Evolutionary conservation across 495 filamentous ascomycete genomes (phyloP).

Genomic region (Trichoderma parareesei): DNA sequence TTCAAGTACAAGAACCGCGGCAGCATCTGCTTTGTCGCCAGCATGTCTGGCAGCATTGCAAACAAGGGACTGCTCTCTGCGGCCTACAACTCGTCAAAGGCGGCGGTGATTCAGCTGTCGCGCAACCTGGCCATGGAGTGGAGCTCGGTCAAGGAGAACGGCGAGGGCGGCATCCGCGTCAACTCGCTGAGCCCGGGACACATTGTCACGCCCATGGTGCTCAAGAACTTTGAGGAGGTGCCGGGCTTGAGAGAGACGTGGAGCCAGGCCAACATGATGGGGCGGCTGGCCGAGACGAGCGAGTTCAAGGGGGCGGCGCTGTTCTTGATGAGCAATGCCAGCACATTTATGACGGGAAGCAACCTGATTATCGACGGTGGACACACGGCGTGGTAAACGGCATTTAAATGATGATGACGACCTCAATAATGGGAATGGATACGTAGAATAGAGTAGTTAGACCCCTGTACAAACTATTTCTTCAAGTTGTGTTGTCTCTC

Average conservation of each 20-base stretch:
- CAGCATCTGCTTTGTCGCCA: slow-evolving; percentile 66
- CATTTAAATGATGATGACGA: background rate
- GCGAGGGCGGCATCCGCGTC: slow-evolving; percentile 52
- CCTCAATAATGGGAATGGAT: too few species aligned
- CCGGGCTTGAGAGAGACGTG: slow-evolving; percentile 51
- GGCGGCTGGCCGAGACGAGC: slow-evolving; percentile 50
- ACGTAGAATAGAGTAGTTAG: too few species aligned
- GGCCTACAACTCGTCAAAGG: slow-evolving; percentile 65
- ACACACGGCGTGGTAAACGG: slow-evolving; percentile 40
- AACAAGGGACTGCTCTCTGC: slow-evolving; percentile 61
- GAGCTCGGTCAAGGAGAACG: slow-evolving; percentile 38
- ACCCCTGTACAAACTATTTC: too few species aligned
- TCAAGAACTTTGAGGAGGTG: slow-evolving; percentile 56
- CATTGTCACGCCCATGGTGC: slow-evolving; percentile 66
- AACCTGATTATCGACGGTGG: slow-evolving; percentile 56
- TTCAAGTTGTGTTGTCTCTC: too few species aligned
- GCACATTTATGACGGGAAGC: slow-evolving; percentile 63
- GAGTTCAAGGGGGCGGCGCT: slow-evolving; percentile 58
- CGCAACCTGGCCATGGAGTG: slow-evolving; percentile 66
- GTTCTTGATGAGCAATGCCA: slow-evolving; percentile 53
- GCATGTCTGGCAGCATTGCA: slow-evolving; percentile 65
- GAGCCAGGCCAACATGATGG: slow-evolving; percentile 65
- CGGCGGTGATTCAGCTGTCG: slow-evolving; percentile 57
- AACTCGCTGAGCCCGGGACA: slow-evolving; percentile 63
- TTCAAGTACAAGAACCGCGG: slow-evolving; percentile 61